These are phyloP conservation scores for Ogataea paraovalis DNA, from an alignment of 805 yeast genomes.

Conservation along the genomic window DNA sequence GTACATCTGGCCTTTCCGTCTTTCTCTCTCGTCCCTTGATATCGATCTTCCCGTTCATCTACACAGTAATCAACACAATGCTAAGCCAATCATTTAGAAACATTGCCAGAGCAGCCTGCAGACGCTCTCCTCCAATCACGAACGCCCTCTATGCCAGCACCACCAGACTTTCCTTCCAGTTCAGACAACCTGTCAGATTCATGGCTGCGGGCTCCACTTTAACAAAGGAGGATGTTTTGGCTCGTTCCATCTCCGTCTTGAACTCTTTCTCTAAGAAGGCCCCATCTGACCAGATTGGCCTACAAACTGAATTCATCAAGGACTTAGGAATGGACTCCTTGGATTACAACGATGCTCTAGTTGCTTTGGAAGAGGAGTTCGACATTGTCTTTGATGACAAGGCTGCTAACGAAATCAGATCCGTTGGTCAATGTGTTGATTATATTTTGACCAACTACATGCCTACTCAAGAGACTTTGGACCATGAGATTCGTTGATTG, in stretches of 20 bases:
- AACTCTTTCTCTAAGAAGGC: constrained; percentile 43
- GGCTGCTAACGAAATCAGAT: constrained; percentile 55
- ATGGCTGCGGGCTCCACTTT: constrained; percentile 53
- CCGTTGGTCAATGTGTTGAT: constrained; percentile 57
- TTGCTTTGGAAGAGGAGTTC: constrained; percentile 92
- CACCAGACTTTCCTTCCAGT: constrained; percentile 1
- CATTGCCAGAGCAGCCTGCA: constrained; percentile 18
- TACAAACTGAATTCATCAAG: constrained; percentile 49
- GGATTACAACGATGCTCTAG: constrained; percentile 92
- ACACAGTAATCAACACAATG: background rate
- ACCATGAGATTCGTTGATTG: constrained; percentile 34
- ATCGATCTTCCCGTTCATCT: too few relatives aligned
- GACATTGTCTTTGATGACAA: constrained; percentile 40
- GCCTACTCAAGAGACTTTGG: constrained; percentile 32
- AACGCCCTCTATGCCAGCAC: background rate
- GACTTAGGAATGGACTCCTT: constrained; percentile 90
- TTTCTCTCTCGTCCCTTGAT: background rate
- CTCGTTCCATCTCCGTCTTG: constrained; percentile 77
- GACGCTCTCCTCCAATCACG: constrained; percentile 6
- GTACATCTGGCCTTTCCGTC: background rate
- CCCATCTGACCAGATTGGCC: constrained; percentile 23
- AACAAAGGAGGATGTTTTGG: constrained; percentile 73
- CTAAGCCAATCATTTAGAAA: constrained; percentile 13
- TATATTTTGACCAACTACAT: constrained; percentile 40
- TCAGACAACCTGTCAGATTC: constrained; percentile 22